Base-by-base conservation (phyloP, 352 stramenopile genomes). In the Globisporangium recalcitrans region DNA sequence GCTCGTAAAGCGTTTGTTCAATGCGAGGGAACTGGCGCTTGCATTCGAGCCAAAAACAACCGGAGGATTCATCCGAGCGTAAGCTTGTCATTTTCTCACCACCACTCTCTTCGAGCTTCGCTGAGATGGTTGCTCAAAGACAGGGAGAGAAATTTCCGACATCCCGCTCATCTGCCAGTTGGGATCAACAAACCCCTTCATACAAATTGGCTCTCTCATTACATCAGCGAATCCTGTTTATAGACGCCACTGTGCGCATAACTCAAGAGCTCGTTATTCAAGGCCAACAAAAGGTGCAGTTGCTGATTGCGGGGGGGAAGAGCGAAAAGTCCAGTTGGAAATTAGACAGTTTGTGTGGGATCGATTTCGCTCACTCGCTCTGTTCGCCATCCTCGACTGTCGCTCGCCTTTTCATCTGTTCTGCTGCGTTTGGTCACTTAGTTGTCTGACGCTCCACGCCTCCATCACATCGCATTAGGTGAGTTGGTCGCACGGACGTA, bases 401-500 rank as follows among this genome's bases (percentile, higher is more conserved):
- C 24, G 48, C 48, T 36, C 47, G 22, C 47, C n/a, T n/a, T n/a
- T 16, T 14, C 19, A 21, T 21, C 48, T 29, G 14, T 31, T 31
- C 24, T 54, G 48, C 26, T 54, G 48, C 14, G 4, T 38, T 4
- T 27, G 46, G 38, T 46, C 46, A 52, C 31, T 31, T 38, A 26
- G 14, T 8, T 42, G 19, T 44, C 51, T 19, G 10, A 44, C 51
- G 51, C 51, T 44, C 51, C 51, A 42, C 51, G 51, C 19, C 29
- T 34, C 51, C 51, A 44, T 44, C 51, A 7, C 51, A 44, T 29
- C 51, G 10, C 29, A 31, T 31, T 29, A 9, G 49, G 51, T 40
- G n/a, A 57, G 16, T 40, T 57, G 51, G 51, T 40, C 29, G 51
- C 29, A 34, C 51, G 29, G 51, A 57, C 51, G 51, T 42, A 56